Evolutionary conservation across 2,329 filamentous ascomycete species (phyloP).

Genomic region (Ceratocystis cacaofunesta): DNA sequence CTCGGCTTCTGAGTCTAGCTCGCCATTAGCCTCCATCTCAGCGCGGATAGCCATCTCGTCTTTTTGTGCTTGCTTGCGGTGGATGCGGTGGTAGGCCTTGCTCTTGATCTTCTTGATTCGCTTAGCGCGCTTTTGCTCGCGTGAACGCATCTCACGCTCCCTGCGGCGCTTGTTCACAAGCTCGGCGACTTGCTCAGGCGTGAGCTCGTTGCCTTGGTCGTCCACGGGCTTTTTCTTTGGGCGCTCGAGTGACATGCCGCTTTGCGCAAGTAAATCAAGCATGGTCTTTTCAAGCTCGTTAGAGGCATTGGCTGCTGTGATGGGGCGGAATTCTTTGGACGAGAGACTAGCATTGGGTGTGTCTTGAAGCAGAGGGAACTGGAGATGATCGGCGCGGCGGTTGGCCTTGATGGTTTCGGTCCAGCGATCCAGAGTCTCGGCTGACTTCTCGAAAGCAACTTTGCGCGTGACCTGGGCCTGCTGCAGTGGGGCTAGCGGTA

Average conservation of each 20-base stretch:
- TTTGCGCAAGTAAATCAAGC: slow-evolving; percentile 77
- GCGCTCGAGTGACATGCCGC: slow-evolving; percentile 50
- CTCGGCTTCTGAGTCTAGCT: slow-evolving; percentile 50
- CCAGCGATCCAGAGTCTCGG: slow-evolving; percentile 82
- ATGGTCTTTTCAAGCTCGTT: slow-evolving; percentile 80
- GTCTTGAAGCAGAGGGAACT: slow-evolving; percentile 70
- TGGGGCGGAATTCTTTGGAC: slow-evolving; percentile 48
- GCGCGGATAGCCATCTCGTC: slow-evolving; percentile 38
- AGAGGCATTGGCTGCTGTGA: slow-evolving; percentile 47
- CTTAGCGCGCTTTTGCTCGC: slow-evolving; percentile 76
- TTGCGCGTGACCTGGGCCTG: slow-evolving; percentile 71
- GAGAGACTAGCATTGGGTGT: slow-evolving; percentile 45
- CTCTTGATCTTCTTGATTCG: slow-evolving; percentile 99
- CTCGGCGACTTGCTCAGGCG: slow-evolving; percentile 57
- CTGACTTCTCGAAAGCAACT: slow-evolving; percentile 79
- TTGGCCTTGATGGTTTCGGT: slow-evolving; percentile 91
- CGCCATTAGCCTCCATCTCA: slow-evolving; percentile 40
- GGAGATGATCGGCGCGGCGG: slow-evolving; percentile 74
- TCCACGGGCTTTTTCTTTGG: slow-evolving; percentile 29
- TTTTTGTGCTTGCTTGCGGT: slow-evolving; percentile 56
- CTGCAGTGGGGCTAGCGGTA: slow-evolving; percentile 70
- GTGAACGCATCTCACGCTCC: slow-evolving; percentile 70
- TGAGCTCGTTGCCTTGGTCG: slow-evolving; percentile 41
- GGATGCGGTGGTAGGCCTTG: slow-evolving; percentile 83
- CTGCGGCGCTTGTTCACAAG: slow-evolving; percentile 60